These are phyloP conservation scores for Pseudogymnoascus destructans DNA, from an alignment of 2,329 filamentous ascomycete genomes.

Conservation along the genomic window DNA sequence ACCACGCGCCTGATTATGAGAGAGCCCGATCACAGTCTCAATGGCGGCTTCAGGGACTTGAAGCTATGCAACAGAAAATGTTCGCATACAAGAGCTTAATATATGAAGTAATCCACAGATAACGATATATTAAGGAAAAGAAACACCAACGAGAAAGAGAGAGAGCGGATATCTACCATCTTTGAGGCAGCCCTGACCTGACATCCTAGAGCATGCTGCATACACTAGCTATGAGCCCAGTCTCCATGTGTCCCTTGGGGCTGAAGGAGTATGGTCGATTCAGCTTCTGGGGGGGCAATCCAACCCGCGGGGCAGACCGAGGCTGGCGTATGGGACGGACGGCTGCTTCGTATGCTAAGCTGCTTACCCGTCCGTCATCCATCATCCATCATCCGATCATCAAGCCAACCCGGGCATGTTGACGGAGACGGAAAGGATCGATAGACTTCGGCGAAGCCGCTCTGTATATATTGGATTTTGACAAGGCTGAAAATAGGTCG, in stretches of 20 bases:
- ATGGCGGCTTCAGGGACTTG: neutral
- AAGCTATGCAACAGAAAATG: neutral
- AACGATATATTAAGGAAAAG: neutral
- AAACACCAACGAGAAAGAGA: neutral
- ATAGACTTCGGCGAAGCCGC: slow-evolving; percentile 5
- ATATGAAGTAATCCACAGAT: neutral
- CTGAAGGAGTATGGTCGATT: neutral
- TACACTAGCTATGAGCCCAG: neutral
- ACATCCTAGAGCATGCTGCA: neutral
- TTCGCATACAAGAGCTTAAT: neutral
- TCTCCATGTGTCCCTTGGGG: neutral
- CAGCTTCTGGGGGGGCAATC: neutral
- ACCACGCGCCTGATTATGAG: neutral
- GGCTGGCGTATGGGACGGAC: neutral
- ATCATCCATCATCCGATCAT: no score
- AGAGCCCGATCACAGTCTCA: neutral
- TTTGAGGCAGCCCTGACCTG: neutral
- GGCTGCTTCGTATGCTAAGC: neutral
- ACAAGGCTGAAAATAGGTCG: neutral
- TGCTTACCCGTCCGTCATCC: neutral
- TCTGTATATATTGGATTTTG: neutral
- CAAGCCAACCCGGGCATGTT: neutral
- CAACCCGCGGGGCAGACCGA: neutral
- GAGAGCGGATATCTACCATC: neutral
- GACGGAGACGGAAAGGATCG: neutral